These are phyloP conservation scores for Entomortierella parvispora DNA, from an alignment of 192 early-diverging fungal genomes.

Conservation along the genomic window DNA sequence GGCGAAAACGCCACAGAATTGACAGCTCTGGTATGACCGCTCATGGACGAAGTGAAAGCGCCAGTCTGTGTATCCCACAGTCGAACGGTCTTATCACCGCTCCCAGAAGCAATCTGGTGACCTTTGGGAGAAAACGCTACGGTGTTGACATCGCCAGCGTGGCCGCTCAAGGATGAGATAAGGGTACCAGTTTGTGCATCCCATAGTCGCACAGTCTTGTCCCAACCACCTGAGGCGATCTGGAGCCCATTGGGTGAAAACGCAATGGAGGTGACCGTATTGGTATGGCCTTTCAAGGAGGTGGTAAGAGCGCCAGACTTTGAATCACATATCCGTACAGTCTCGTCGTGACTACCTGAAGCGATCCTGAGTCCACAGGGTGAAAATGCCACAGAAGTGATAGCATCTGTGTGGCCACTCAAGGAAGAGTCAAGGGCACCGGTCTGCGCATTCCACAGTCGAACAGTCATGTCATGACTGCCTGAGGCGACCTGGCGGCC, in stretches of 20 bases:
- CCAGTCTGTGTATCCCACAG: slow-evolving; percentile 10
- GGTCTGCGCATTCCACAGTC: slow-evolving; percentile 10
- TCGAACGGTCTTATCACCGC: not conserved
- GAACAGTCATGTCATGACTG: slow-evolving; percentile 87
- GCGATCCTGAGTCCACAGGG: not conserved
- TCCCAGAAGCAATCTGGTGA: not conserved
- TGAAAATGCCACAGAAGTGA: not conserved
- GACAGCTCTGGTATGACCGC: too few species aligned
- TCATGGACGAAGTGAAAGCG: too few species aligned
- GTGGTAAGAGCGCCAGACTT: not conserved
- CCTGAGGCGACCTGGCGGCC: slow-evolving; percentile 84
- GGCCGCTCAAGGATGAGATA: too few species aligned
- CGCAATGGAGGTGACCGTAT: not conserved
- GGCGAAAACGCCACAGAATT: too few species aligned
- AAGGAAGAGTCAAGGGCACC: not conserved
- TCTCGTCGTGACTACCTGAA: not conserved
- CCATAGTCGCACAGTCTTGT: too few species aligned
- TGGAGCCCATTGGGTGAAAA: slow-evolving; percentile 1
- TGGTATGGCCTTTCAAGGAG: not conserved
- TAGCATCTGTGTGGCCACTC: too few species aligned
- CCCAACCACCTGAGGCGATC: too few species aligned
- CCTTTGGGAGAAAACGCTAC: too few species aligned
- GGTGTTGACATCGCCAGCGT: too few species aligned
- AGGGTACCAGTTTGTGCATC: too few species aligned
- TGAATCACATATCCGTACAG: slow-evolving; percentile 1